phyloP scores from a whole-genome alignment of 164 flowering plant species.

The Litsea cubeba region DNA sequence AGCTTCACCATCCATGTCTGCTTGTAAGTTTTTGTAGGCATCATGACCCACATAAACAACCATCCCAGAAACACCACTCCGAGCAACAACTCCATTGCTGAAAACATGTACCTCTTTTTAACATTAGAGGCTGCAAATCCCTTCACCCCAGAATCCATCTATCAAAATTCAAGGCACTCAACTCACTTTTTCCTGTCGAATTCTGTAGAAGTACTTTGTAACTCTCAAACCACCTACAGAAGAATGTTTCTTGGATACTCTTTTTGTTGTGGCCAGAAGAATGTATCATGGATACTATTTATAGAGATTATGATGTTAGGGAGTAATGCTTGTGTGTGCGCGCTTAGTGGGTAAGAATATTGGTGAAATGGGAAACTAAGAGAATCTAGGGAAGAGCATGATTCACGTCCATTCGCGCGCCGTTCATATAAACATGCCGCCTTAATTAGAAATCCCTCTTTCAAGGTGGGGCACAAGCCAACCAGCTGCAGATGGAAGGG shows the following conservation, averaged over 20 bases:
- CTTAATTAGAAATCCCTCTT: neutral
- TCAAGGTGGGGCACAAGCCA: neutral
- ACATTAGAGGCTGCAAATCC: neutral
- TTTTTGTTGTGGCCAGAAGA: neutral
- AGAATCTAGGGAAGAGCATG: neutral
- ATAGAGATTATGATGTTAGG: neutral
- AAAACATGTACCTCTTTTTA: neutral
- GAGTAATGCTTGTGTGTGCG: neutral
- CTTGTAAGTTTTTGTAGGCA: constrained; percentile 8
- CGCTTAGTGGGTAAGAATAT: too few relatives aligned
- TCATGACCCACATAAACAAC: constrained; percentile 6
- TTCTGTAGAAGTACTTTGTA: too few relatives aligned
- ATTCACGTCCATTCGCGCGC: neutral
- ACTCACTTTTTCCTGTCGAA: neutral
- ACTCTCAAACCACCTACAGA: neutral
- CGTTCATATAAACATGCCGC: neutral
- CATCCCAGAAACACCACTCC: constrained; percentile 13
- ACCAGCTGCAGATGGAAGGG: neutral
- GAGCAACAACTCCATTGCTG: neutral
- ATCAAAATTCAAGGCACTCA: neutral
- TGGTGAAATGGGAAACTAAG: neutral
- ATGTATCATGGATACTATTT: neutral
- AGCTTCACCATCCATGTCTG: constrained; percentile 6
- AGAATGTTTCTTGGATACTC: neutral
- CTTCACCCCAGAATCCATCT: constrained; percentile 2